Evolutionary conservation across 179 eudicot genomes (phyloP).

Genomic region (Spergularia azorica): DNA sequence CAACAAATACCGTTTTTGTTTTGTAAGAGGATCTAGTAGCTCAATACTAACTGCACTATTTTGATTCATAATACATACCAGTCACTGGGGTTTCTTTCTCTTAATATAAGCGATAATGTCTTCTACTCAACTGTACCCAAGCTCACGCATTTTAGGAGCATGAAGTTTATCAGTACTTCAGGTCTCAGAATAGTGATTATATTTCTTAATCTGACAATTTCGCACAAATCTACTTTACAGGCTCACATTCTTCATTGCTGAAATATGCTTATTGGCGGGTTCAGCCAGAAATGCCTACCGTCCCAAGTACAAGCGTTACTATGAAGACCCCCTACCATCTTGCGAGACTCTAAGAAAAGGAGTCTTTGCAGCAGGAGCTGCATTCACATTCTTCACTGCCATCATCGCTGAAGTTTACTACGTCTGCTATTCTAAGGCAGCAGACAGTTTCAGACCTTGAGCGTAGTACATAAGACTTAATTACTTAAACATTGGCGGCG

Average conservation of each 20-base stretch:
- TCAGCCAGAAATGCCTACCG: slow-evolving; percentile 81
- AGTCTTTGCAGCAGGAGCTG: slow-evolving; percentile 91
- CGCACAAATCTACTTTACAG: slow-evolving; percentile 32
- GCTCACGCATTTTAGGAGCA: neutral
- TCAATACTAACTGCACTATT: no score
- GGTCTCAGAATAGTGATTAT: neutral
- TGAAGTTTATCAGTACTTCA: neutral
- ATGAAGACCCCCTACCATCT: slow-evolving; percentile 53
- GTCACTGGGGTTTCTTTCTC: no score
- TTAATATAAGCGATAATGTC: neutral
- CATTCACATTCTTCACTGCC: slow-evolving; percentile 69
- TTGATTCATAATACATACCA: no score
- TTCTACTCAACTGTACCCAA: neutral
- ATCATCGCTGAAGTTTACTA: slow-evolving; percentile 73
- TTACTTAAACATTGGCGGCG: neutral
- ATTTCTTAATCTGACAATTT: neutral
- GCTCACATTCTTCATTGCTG: slow-evolving; percentile 78
- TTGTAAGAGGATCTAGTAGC: no score
- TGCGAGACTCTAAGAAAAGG: slow-evolving; percentile 89
- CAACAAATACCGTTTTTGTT: no score
- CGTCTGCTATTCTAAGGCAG: slow-evolving; percentile 58
- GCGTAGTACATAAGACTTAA: neutral
- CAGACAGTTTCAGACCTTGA: slow-evolving; percentile 40
- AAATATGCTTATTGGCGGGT: slow-evolving; percentile 78
- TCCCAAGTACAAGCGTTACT: slow-evolving; percentile 50